phyloP scores from a whole-genome alignment of 371 early-diverging fungal genomes.

The Rhizopus delemar region DNA sequence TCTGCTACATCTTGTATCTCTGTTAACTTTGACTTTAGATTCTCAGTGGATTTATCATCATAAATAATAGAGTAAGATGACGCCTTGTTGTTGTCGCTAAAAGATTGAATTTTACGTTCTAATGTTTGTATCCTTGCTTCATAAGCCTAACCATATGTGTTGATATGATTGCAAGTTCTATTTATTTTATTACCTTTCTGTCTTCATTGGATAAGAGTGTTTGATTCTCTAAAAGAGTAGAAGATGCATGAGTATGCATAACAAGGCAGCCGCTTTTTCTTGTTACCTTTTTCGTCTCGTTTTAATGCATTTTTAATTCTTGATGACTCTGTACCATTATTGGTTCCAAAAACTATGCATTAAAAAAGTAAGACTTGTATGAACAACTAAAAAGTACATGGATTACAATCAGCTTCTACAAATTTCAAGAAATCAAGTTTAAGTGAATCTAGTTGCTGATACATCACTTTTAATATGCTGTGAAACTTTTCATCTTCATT shows the following conservation, averaged over 20 bases:
- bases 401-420: not conserved
- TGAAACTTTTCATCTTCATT: slow-evolving; percentile 2
- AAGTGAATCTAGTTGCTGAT: not conserved
- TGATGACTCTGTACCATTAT: not conserved
- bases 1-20: slow-evolving; percentile 8
- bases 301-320: not conserved
- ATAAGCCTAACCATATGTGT: not conserved
- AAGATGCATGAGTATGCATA: no score
- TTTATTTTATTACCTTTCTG: not conserved
- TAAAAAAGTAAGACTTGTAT: no score
- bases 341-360: not conserved
- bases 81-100: not conserved
- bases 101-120: not conserved
- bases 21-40: slow-evolving; percentile 8
- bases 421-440: not conserved
- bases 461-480: slow-evolving; percentile 1
- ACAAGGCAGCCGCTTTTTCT: not conserved
- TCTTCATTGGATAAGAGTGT: not conserved
- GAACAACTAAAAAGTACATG: no score
- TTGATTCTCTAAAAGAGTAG: not conserved
- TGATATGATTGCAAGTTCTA: not conserved
- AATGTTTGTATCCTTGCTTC: slow-evolving; percentile 2
- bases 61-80: not conserved
- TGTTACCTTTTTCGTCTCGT: not conserved
- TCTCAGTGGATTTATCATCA: not conserved